Conservation (phyloP, 192 early-diverging fungal species). For the Chytriomyces sp. region DNA sequence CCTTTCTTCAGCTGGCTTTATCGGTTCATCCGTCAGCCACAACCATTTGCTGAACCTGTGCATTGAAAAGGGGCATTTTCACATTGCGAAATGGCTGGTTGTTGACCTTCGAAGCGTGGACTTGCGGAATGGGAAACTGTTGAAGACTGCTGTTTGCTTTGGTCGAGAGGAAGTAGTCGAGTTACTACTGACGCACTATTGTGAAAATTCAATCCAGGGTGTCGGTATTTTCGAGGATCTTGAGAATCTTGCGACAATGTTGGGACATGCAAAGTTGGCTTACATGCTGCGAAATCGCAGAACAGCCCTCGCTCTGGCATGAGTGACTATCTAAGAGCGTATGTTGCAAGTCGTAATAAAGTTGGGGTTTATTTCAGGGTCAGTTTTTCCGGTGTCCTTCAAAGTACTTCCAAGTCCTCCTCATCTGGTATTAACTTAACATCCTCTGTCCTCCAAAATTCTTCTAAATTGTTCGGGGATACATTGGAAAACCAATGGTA, state of each 20-base stretch:
- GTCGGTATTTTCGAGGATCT: background rate
- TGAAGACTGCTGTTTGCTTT: background rate
- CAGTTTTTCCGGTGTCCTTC: too few relatives aligned
- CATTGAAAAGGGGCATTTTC: background rate
- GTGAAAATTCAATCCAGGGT: background rate
- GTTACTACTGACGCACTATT: background rate
- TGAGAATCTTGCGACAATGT: background rate
- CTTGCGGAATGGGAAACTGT: background rate
- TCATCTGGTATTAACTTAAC: too few relatives aligned
- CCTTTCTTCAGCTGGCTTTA: background rate
- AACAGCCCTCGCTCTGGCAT: too few relatives aligned
- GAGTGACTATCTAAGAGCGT: too few relatives aligned
- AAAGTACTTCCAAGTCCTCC: too few relatives aligned
- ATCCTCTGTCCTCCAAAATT: too few relatives aligned
- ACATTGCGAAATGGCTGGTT: background rate
- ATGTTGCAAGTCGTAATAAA: too few relatives aligned
- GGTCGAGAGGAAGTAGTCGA: conserved; percentile 5
- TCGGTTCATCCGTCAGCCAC: background rate
- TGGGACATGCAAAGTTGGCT: background rate
- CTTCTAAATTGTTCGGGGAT: too few relatives aligned
- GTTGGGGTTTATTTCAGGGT: too few relatives aligned
- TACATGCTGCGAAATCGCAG: background rate
- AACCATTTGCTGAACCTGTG: background rate
- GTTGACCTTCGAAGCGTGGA: background rate
- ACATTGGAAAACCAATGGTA: conserved; percentile 35